phyloP scores from a whole-genome alignment of 2,329 filamentous ascomycete species.

The Neofusicoccum laricinum region DNA sequence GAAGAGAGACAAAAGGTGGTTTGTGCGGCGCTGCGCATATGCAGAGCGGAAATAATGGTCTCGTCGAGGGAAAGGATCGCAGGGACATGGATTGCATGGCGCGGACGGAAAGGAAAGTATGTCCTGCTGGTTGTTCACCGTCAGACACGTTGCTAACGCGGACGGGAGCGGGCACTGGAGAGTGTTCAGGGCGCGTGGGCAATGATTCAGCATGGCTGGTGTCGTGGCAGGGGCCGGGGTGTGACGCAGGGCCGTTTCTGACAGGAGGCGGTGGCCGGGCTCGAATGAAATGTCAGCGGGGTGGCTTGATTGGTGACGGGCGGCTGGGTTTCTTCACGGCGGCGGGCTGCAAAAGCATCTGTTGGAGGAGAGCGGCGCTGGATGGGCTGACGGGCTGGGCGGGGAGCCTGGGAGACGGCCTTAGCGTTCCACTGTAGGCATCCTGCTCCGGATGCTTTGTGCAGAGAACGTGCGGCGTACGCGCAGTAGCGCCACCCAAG shows the following conservation, averaged over 20 bases:
- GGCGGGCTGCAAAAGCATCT: neutral
- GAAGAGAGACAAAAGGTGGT: neutral
- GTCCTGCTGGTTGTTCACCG: neutral
- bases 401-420: neutral
- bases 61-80: neutral
- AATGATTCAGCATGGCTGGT: neutral
- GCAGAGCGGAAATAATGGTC: neutral
- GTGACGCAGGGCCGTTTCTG: neutral
- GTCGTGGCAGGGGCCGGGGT: neutral
- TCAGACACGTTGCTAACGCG: neutral
- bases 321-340: neutral
- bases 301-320: neutral
- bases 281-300: neutral
- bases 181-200: neutral
- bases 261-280: neutral
- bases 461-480: neutral
- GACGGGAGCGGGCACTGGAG: neutral
- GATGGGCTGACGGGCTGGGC: neutral
- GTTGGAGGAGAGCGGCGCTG: neutral
- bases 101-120: neutral
- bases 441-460: neutral
- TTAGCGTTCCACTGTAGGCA: neutral
- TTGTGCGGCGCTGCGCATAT: neutral
- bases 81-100: neutral
- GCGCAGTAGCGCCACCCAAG: neutral